These are phyloP conservation scores for Paecilomyces dactylethromorphus DNA, from an alignment of 2,329 filamentous ascomycete genomes.

Conservation along the genomic window DNA sequence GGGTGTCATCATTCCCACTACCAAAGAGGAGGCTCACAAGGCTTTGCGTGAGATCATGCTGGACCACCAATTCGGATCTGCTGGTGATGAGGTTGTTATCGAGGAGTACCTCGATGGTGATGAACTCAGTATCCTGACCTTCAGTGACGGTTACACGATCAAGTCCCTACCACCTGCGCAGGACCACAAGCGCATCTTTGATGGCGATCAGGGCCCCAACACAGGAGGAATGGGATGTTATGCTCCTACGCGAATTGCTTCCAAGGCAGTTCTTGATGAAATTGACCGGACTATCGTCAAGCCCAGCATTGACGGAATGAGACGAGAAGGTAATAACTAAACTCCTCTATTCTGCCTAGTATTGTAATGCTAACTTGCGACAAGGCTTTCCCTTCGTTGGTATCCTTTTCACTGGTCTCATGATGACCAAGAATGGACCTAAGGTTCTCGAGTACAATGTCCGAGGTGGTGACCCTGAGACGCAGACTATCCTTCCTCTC, in stretches of 20 bases:
- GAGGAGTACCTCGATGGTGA: constrained; percentile 90
- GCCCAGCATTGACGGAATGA: constrained; percentile 85
- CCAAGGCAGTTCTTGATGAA: constrained; percentile 65
- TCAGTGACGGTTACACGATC: constrained; percentile 83
- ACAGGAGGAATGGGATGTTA: constrained; percentile 98
- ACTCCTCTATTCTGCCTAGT: constrained; percentile 61
- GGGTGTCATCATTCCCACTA: constrained; percentile 82
- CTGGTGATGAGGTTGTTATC: constrained; percentile 87
- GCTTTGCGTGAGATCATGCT: constrained; percentile 89
- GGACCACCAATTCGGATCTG: constrained; percentile 74
- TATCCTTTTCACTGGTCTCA: constrained; percentile 59
- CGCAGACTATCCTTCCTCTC: constrained; percentile 75
- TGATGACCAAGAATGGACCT: constrained; percentile 77
- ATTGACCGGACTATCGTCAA: constrained; percentile 79
- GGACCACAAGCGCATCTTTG: constrained; percentile 92
- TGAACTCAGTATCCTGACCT: constrained; percentile 84
- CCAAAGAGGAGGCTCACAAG: constrained; percentile 72
- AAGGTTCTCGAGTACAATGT: constrained; percentile 91
- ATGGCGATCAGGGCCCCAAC: constrained; percentile 85
- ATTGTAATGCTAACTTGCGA: constrained; percentile 1
- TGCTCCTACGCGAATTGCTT: constrained; percentile 76
- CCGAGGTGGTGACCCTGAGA: constrained; percentile 86
- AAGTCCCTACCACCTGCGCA: constrained; percentile 82
- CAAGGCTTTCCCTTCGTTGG: constrained; percentile 38
- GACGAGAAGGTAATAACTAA: constrained; percentile 63